These are phyloP conservation scores for Jackrogersella multiformis DNA, from an alignment of 495 filamentous ascomycete species.

Conservation along the genomic window DNA sequence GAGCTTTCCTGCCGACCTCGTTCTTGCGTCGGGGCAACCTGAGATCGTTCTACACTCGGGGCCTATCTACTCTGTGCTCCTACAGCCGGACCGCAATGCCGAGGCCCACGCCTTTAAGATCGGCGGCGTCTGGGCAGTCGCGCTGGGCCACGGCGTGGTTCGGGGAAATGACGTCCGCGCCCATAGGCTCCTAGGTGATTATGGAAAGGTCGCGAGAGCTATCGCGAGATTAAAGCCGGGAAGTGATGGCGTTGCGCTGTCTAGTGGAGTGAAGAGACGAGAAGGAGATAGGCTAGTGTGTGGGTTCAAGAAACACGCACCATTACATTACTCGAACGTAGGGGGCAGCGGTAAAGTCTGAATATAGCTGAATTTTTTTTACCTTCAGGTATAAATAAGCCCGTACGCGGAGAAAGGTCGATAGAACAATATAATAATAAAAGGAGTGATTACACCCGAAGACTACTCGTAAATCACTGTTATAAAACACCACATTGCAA, in stretches of 20 bases:
- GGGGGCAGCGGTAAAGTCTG: neutral
- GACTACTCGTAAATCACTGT: too few relatives aligned
- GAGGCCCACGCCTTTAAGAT: constrained; percentile 54
- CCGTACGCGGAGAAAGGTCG: too few relatives aligned
- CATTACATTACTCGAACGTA: neutral
- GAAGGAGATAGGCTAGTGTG: constrained; percentile 48
- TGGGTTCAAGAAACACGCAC: constrained; percentile 47
- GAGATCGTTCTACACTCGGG: constrained; percentile 49
- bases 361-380: too few relatives aligned
- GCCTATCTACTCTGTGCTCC: constrained; percentile 53
- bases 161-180: constrained; percentile 47
- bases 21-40: constrained; percentile 11
- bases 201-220: constrained; percentile 43
- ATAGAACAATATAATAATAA: too few relatives aligned
- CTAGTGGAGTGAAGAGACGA: constrained; percentile 48
- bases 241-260: constrained; percentile 47
- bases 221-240: constrained; percentile 40
- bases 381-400: too few relatives aligned
- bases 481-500: too few relatives aligned
- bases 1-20: constrained; percentile 49
- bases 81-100: constrained; percentile 48
- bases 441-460: too few relatives aligned
- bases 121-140: constrained; percentile 54
- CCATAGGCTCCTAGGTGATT: constrained; percentile 56
- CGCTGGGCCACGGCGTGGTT: constrained; percentile 55